These are phyloP conservation scores for Dentipellis sp. DNA, from an alignment of 768 basidiomycete species.

Conservation along the genomic window DNA sequence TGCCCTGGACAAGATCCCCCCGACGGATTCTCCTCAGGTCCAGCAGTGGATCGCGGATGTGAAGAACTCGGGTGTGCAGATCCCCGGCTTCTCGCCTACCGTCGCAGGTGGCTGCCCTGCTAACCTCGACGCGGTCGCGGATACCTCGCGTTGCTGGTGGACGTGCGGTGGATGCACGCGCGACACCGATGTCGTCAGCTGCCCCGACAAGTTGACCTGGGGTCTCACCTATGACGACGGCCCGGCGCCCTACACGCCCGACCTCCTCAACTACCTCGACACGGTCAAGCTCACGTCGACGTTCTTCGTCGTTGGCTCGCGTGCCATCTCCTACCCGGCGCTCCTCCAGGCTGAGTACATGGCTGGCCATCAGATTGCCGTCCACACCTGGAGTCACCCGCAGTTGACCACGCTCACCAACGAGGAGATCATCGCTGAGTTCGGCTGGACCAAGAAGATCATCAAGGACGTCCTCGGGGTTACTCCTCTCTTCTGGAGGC, in stretches of 20 bases:
- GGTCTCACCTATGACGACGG: slow-evolving; percentile 70
- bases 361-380: slow-evolving; percentile 68
- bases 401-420: slow-evolving; percentile 65
- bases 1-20: slow-evolving; percentile 49
- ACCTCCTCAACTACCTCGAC: slow-evolving; percentile 64
- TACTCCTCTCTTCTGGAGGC: slow-evolving; percentile 72
- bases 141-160: slow-evolving; percentile 66
- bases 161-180: slow-evolving; percentile 67
- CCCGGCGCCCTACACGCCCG: slow-evolving; percentile 68
- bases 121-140: slow-evolving; percentile 40
- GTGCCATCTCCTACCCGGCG: slow-evolving; percentile 59
- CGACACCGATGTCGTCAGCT: slow-evolving; percentile 61
- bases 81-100: slow-evolving; percentile 47
- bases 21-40: slow-evolving; percentile 53
- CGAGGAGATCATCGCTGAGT: slow-evolving; percentile 77
- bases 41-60: slow-evolving; percentile 66
- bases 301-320: slow-evolving; percentile 84
- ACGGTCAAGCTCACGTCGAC: slow-evolving; percentile 61
- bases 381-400: slow-evolving; percentile 68
- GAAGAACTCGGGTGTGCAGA: slow-evolving; percentile 39
- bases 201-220: slow-evolving; percentile 56
- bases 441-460: slow-evolving; percentile 80
- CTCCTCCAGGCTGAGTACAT: slow-evolving; percentile 72
- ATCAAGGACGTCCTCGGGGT: slow-evolving; percentile 78
- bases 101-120: slow-evolving; percentile 39